Evolutionary conservation across 805 yeast species (phyloP).

Genomic region (Schwanniomyces occidentalis): DNA sequence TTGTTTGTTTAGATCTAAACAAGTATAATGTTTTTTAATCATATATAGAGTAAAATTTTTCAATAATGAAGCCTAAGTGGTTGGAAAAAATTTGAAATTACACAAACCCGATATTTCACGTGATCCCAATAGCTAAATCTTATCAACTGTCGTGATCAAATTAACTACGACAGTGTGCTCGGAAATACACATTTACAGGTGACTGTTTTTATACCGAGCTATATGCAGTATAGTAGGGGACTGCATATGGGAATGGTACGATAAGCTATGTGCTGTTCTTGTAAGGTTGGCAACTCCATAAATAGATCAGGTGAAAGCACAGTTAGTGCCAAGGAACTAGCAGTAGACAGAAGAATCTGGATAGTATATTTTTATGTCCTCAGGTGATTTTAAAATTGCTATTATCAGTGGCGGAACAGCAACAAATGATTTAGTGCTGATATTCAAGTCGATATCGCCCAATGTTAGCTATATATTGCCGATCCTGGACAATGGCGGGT

Average conservation of each 20-base stretch:
- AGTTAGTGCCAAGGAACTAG: neutral
- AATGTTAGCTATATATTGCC: constrained; percentile 71
- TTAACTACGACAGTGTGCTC: constrained; percentile 32
- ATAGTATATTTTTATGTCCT: neutral
- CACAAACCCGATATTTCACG: constrained; percentile 6
- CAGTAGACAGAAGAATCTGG: neutral
- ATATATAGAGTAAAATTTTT: constrained; percentile 14
- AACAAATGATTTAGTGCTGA: constrained; percentile 70
- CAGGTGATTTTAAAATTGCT: constrained; percentile 18
- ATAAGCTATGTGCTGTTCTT: too few species aligned
- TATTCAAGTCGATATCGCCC: constrained; percentile 49
- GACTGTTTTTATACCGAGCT: constrained; percentile 39
- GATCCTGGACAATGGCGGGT: constrained; percentile 91
- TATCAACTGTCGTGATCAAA: constrained; percentile 16
- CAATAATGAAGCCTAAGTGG: constrained; percentile 6
- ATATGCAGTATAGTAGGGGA: constrained; percentile 1
- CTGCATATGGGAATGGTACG: neutral
- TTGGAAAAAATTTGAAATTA: constrained; percentile 1
- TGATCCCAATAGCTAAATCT: neutral
- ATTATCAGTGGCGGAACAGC: constrained; percentile 85
- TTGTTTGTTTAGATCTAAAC: too few species aligned
- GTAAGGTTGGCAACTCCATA: too few species aligned
- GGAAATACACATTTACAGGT: constrained; percentile 37
- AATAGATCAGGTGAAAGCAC: neutral
- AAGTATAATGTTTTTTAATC: too few species aligned